Evolutionary conservation across 176 grass and related monocot species (phyloP).

Genomic region (Chrysopogon serrulatus): DNA sequence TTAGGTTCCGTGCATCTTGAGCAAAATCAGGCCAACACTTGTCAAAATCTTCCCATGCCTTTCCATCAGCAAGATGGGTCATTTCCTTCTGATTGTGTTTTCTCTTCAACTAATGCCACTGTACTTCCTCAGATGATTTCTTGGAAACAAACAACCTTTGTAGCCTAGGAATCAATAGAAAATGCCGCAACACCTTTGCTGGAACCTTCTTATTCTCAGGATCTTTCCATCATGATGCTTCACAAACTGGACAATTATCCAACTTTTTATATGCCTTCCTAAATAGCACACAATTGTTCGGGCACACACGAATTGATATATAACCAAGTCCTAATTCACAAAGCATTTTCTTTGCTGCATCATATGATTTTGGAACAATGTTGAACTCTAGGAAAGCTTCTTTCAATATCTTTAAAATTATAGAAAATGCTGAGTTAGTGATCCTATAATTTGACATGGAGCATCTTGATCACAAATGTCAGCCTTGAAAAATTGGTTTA

Average conservation of each 20-base stretch:
- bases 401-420: too few relatives aligned
- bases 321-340: too few relatives aligned
- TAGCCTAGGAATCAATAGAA: neutral
- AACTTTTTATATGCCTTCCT: neutral
- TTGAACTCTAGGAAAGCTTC: too few relatives aligned
- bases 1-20: neutral
- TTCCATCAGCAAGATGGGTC: neutral
- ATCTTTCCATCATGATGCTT: neutral
- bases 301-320: neutral
- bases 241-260: neutral
- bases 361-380: too few relatives aligned
- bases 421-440: too few relatives aligned
- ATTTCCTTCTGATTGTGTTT: neutral
- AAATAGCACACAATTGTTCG: neutral
- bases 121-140: neutral
- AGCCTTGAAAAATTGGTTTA: neutral
- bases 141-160: neutral
- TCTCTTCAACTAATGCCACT: neutral
- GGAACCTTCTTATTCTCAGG: neutral
- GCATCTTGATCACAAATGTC: neutral
- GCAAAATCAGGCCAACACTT: neutral
- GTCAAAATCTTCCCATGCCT: neutral
- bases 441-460: neutral
- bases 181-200: neutral
- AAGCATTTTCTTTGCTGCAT: too few relatives aligned